Evolutionary conservation across 2,329 filamentous ascomycete species (phyloP).

Genomic region (Atkinsonella texensis): DNA sequence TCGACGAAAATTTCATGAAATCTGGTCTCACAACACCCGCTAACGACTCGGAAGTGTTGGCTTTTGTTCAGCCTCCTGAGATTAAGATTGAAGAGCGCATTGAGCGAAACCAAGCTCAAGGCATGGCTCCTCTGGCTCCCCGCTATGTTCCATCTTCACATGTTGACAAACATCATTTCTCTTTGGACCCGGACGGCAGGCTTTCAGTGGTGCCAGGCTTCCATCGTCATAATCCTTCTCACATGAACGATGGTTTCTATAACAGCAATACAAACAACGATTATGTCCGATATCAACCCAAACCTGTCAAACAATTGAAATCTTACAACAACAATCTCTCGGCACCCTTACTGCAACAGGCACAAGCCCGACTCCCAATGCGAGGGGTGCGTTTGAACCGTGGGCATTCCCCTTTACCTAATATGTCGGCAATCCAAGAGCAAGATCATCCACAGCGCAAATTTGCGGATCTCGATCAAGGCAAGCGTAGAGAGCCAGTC

Average conservation of each 20-base stretch:
- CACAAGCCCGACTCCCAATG: conserved; percentile 25
- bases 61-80: conserved; percentile 6
- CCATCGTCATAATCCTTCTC: conserved; percentile 14
- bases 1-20: conserved; percentile 27
- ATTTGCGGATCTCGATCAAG: conserved; percentile 9
- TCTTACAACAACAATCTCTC: conserved; percentile 10
- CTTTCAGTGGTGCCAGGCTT: conserved; percentile 21
- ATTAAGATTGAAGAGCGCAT: conserved; percentile 3
- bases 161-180: conserved; percentile 3
- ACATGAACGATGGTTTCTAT: conserved; percentile 23
- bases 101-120: conserved; percentile 2
- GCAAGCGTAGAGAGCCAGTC: conserved; percentile 11
- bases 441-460: background rate
- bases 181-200: conserved; percentile 3
- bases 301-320: conserved; percentile 9
- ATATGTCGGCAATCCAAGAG: conserved; percentile 1
- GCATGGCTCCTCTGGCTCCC: background rate
- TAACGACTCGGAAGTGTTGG: conserved; percentile 15
- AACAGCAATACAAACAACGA: conserved; percentile 13
- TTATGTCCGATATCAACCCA: conserved; percentile 9
- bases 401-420: background rate
- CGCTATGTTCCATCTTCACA: conserved; percentile 1
- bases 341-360: conserved; percentile 9
- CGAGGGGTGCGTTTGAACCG: conserved; percentile 16
- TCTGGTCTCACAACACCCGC: conserved; percentile 25